Conservation (phyloP, 768 basidiomycete genomes). For the Neoboletus subvelutipes region DNA sequence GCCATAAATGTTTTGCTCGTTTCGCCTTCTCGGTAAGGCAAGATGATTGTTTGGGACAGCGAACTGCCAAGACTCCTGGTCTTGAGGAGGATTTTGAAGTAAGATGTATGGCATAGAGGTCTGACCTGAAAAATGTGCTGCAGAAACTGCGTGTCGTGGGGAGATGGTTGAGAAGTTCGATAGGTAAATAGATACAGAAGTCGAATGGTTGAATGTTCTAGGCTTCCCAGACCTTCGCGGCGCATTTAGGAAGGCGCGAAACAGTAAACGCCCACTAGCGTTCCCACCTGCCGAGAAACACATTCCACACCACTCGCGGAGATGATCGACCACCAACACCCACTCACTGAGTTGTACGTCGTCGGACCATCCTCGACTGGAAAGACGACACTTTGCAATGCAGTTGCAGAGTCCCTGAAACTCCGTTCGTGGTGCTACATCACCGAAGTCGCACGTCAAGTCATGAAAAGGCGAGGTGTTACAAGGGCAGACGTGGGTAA, state of each 20-base stretch:
- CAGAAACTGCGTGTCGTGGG: not conserved
- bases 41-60: slow-evolving; percentile 34
- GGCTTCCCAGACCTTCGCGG: not conserved
- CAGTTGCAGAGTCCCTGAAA: slow-evolving; percentile 43
- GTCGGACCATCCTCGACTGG: slow-evolving; percentile 64
- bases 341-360: slow-evolving; percentile 38
- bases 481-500: slow-evolving; percentile 48
- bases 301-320: slow-evolving; percentile 3
- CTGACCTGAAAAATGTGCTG: not conserved
- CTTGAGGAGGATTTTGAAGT: slow-evolving; percentile 42
- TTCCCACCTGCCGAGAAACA: slow-evolving; percentile 20
- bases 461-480: slow-evolving; percentile 55
- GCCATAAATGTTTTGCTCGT: slow-evolving; percentile 34
- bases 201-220: slow-evolving; percentile 1
- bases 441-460: slow-evolving; percentile 58
- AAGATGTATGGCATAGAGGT: slow-evolving; percentile 26
- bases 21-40: slow-evolving; percentile 25
- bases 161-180: not conserved
- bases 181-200: not conserved
- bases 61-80: slow-evolving; percentile 58
- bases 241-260: slow-evolving; percentile 14
- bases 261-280: slow-evolving; percentile 4
- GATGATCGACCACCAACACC: slow-evolving; percentile 18
- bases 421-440: slow-evolving; percentile 44
- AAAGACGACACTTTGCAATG: slow-evolving; percentile 66